phyloP scores from a whole-genome alignment of 2,329 filamentous ascomycete species.

The Verticillium nonalfalfae region DNA sequence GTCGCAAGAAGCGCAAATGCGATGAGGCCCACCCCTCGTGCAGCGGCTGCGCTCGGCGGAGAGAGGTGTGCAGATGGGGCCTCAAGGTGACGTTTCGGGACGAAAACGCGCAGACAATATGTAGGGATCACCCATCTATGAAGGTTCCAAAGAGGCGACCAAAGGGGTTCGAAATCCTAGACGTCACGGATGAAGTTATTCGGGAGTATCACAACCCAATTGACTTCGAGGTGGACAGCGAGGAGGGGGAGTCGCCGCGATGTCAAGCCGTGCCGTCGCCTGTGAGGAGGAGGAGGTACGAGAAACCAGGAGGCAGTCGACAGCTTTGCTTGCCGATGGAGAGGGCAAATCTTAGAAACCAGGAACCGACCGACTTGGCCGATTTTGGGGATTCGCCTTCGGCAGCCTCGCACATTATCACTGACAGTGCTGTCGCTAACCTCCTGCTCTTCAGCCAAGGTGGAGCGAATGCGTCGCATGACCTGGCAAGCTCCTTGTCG shows the following conservation, averaged over 20 bases:
- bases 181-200: conserved; percentile 27
- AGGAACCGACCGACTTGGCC: conserved; percentile 2
- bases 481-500: not conserved
- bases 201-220: conserved; percentile 24
- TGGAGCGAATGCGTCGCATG: conserved; percentile 8
- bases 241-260: not conserved
- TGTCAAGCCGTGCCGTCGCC: not conserved
- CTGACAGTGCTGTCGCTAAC: conserved; percentile 27
- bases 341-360: not conserved
- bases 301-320: not conserved
- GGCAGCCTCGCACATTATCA: conserved; percentile 17
- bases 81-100: conserved; percentile 28
- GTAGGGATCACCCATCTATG: conserved; percentile 26
- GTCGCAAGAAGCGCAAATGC: conserved; percentile 30
- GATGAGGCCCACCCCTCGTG: conserved; percentile 27
- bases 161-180: conserved; percentile 26
- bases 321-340: too few species aligned
- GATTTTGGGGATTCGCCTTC: conserved; percentile 11
- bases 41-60: conserved; percentile 23
- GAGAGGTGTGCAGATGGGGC: conserved; percentile 28
- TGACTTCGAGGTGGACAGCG: not conserved
- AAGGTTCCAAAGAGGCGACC: conserved; percentile 17
- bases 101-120: conserved; percentile 27
- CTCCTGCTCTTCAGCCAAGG: conserved; percentile 26
- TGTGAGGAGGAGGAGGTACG: not conserved